A percentile compares a stretch with the other conserved stretches of the same genome.
Conservation (phyloP, 768 basidiomycete genomes). For the Suillus weaverae region DNA sequence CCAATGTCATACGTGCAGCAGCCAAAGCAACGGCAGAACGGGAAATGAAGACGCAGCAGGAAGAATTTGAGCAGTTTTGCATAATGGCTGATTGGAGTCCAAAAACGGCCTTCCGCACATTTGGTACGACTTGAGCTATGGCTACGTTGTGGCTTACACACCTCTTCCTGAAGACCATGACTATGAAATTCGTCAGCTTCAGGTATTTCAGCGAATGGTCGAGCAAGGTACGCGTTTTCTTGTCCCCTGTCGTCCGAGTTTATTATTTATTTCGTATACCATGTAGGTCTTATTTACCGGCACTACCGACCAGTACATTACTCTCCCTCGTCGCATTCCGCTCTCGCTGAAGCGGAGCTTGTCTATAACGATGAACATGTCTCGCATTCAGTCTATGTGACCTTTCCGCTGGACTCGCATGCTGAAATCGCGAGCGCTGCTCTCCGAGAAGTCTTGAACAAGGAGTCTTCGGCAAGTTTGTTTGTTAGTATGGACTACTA, state of each 20-base stretch:
- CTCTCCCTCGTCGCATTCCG: slow-evolving; percentile 92
- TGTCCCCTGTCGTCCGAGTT: not conserved
- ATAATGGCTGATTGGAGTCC: slow-evolving; percentile 91
- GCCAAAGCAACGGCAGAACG: slow-evolving; percentile 72
- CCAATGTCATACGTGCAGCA: slow-evolving; percentile 62
- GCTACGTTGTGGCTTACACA: slow-evolving; percentile 6
- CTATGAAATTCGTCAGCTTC: slow-evolving; percentile 87
- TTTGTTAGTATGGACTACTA: slow-evolving; percentile 98
- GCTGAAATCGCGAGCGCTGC: slow-evolving; percentile 17
- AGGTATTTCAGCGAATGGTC: slow-evolving; percentile 86
- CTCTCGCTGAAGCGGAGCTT: slow-evolving; percentile 93
- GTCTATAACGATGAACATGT: slow-evolving; percentile 86
- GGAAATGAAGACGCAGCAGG: slow-evolving; percentile 73
- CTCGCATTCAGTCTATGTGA: slow-evolving; percentile 86
- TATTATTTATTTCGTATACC: not conserved
- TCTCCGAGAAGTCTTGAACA: slow-evolving; percentile 35
- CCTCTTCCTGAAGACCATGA: slow-evolving; percentile 57
- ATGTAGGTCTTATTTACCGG: slow-evolving; percentile 77
- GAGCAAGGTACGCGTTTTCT: slow-evolving; percentile 55
- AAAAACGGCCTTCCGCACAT: slow-evolving; percentile 75
- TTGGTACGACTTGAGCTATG: slow-evolving; percentile 51
- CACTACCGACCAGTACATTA: slow-evolving; percentile 91
- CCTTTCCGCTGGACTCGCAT: slow-evolving; percentile 58
- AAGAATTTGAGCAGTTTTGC: slow-evolving; percentile 78
- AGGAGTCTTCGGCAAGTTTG: slow-evolving; percentile 44